Evolutionary conservation across 768 basidiomycete genomes (phyloP), one percentile per base, ranked within the genome.

Genomic region (Boletus pseudopeckii): DNA sequence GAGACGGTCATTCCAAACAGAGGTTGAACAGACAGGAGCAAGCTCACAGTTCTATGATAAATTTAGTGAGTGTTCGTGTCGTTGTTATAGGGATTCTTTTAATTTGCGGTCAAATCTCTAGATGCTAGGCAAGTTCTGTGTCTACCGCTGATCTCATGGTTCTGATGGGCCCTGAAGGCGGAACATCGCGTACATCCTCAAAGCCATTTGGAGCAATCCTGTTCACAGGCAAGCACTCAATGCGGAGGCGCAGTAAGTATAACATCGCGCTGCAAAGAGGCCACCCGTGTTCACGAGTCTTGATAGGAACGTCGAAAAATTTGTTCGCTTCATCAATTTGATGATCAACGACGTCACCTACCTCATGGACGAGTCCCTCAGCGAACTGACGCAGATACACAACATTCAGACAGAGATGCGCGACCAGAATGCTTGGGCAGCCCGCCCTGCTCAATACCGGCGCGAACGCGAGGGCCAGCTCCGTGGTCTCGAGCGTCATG

Each of bases 301-400:
- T 46, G 37, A 44, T 26, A 95, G 91, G 58, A 83, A 92, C 65
- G 86, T 90, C 45, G 92, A 97, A 61, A 89, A 91, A 71, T 98
- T 98, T 69, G 86, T 98, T 49, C 86, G 87, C 52, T 98, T 99
- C 70, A 82, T 95, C 74, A 98, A 99, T 73, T 77, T 98, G 63
- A 90, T 98, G 84, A 97, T 98, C 76, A 98, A 97, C 79, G 97
- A 99, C 63, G 93, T 96, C 50, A 98, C 96, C 9, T 98, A 94
- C 71, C 88, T 98, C 48, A 86, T 99, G 81, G 94, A 98, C 68
- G 97, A 99, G 64, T 96, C 93, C 9, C 77, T 98, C 45, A 84
- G 84, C 61, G 90, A 95, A 58, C 78, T 99, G 47, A 78, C 84
- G 11, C 90, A 96, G 66, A 97, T 99, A 58, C 84, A 89, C 68